phyloP scores from a whole-genome alignment of 2,329 filamentous ascomycete genomes.

The Epichloe typhina region DNA sequence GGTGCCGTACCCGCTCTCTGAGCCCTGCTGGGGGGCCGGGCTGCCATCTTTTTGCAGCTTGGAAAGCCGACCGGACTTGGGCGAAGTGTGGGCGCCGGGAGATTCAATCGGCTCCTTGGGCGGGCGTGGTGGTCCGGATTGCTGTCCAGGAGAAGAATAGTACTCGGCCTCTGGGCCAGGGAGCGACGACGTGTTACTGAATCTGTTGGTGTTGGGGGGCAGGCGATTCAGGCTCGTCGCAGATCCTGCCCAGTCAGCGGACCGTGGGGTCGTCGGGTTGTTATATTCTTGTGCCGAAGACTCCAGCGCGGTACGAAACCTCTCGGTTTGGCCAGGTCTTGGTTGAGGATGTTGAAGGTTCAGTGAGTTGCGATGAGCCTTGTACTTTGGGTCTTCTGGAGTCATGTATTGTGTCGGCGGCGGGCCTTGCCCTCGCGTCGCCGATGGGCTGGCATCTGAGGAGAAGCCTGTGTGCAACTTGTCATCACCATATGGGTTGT shows the following conservation, averaged over 20 bases:
- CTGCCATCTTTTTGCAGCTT: constrained; percentile 38
- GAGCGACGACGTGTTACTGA: constrained; percentile 31
- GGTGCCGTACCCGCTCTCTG: constrained; percentile 41
- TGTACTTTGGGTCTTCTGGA: constrained; percentile 62
- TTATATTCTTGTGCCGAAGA: constrained; percentile 58
- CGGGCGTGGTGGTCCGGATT: constrained; percentile 39
- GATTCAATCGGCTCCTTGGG: constrained; percentile 48
- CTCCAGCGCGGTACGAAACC: constrained; percentile 62
- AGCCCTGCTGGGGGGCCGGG: constrained; percentile 43
- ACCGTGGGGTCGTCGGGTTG: constrained; percentile 44
- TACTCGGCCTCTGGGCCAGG: constrained; percentile 26
- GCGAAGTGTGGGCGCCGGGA: constrained; percentile 28
- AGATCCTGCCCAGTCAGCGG: constrained; percentile 50
- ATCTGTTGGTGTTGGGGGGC: constrained; percentile 32
- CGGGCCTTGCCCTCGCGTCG: constrained; percentile 10
- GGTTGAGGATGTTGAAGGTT: constrained; percentile 73
- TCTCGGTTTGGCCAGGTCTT: constrained; percentile 57
- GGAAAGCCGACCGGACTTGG: constrained; percentile 32
- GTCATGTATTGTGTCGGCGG: constrained; percentile 42
- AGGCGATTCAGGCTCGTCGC: constrained; percentile 44
- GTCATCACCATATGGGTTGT: constrained; percentile 44
- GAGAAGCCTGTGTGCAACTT: constrained; percentile 45
- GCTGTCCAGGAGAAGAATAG: constrained; percentile 30
- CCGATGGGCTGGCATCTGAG: constrained; percentile 35
- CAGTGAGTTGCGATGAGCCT: constrained; percentile 67